Evolutionary conservation across 306 rosid genomes (phyloP), one percentile per base, ranked within the genome.

Genomic region (Fragaria vesca): DNA sequence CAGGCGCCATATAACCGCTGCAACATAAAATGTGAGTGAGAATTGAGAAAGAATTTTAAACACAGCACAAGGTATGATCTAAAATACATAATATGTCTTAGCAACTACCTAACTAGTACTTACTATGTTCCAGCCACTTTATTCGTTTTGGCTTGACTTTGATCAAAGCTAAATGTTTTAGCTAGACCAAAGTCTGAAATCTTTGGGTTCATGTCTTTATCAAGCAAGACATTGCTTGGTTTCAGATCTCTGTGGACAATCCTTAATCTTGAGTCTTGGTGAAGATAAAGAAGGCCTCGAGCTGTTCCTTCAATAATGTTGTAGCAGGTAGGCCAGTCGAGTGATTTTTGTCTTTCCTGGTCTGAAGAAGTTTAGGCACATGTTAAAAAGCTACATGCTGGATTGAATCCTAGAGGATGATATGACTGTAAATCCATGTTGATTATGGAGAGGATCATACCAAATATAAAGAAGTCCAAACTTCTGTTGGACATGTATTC

Each of bases 81-180:
- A 20, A 32, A 36, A 3, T 50, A 51, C 12, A 12, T 5, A 34
- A 36, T 2, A 54, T 12, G n/a, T 36, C 9, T 51, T 20, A 5
- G 13, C 18, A 24, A 24, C 65, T 24, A 21, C 34, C 12, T n/a
- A 52, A 52, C 2, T n/a, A 9, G 28, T 3, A 80, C 88, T 4
- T 80, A 86, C 90, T 84, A 86, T 2, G 92, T 88, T 69, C 88
- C 88, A 4, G 84, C 92, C 10, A 86, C 78, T 34, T 74, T 84
- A 11, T 21, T 82, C 0, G 90, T 87, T 15, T 51, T 73, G 63
- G 55, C 81, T n/a, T 77, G 83, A 12, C 72, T 79, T 74, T 81
- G 72, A 65, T 79, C 86, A 50, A 48, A 81, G 30, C 76, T 69
- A 46, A 87, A 81, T 67, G 80, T 81, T 74, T 83, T 87, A 28